phyloP scores from a whole-genome alignment of 2,329 filamentous ascomycete genomes.

The Diaporthe sp. region DNA sequence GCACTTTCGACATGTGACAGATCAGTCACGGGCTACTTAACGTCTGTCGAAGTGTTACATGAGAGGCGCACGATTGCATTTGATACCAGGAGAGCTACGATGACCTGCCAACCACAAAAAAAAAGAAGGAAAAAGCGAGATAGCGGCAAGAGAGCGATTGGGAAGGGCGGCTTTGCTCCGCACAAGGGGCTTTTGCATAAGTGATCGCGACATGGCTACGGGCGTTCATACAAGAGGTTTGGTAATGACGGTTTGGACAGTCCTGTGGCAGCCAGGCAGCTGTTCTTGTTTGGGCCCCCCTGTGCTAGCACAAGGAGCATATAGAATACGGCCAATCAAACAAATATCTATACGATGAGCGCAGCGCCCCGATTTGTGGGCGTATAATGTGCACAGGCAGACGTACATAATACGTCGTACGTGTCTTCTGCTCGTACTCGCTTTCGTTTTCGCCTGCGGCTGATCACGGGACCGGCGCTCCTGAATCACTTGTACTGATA shows the following conservation, averaged over 20 bases:
- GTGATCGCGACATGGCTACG: not conserved
- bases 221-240: not conserved
- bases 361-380: not conserved
- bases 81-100: conserved; percentile 34
- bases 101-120: not conserved
- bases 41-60: conserved; percentile 6
- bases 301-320: not conserved
- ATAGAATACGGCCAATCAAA: conserved; percentile 3
- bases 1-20: conserved; percentile 10
- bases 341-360: not conserved
- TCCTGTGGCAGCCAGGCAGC: not conserved
- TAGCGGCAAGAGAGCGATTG: not conserved
- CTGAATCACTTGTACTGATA: not conserved
- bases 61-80: conserved; percentile 33
- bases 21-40: not conserved
- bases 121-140: not conserved
- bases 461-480: not conserved
- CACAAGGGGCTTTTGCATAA: not conserved
- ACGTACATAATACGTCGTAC: not conserved
- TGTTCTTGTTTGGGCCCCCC: not conserved
- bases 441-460: not conserved
- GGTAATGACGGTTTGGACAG: conserved; percentile 22
- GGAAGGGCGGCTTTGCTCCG: not conserved
- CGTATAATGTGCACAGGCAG: not conserved
- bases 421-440: conserved; percentile 2